Base-by-base conservation (phyloP, 352 stramenopile species). In the Phytopythium montanum region DNA sequence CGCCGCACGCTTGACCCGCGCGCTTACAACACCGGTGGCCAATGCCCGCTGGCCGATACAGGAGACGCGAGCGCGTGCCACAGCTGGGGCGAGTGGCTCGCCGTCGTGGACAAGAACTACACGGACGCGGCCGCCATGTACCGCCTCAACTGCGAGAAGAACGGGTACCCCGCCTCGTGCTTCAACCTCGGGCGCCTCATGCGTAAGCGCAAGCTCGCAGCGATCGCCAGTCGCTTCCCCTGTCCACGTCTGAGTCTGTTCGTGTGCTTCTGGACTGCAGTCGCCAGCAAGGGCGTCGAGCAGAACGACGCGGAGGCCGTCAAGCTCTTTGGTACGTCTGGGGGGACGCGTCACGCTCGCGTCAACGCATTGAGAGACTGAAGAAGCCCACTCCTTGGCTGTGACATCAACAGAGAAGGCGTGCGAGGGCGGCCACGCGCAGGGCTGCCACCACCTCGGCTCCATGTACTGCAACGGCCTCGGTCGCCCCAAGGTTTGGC, bases 81-180 rank as follows among this genome's bases (percentile, higher is more conserved):
- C 67, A 92, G 78, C 60, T 93, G 81, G 79, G 87, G 85, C 52
- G 87, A 96, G 52, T 96, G 84, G 84, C 71, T 94, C 55, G 79
- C 83, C 4, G 87, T 96, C 18, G 80, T 96, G 10, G 83, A 94
- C 70, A 94, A 92, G 71, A 87, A 96, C 62, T 92, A 96, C 68
- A 68, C 65, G 18, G 74, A 76, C 26, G 87, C 87, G 91, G 85
- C 78, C 25, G 69, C 71, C 14, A 87, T 93, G 73, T 94, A 93
- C 62, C 68, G 87, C 67, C 73, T 86, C 54, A 96, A 96, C 63
- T 96, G 87, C 67, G 72, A 70, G 50, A 89, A 90, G 71, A 92
- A 90, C 56, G 69, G 70, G 28, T 94, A 94, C 61, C 61, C 76
- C 1, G 85, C 85, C 48, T 96, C 87, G 28, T 96, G 87, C 58